phyloP scores from a whole-genome alignment of 352 stramenopile genomes.

The Halophytophthora batemanensis region DNA sequence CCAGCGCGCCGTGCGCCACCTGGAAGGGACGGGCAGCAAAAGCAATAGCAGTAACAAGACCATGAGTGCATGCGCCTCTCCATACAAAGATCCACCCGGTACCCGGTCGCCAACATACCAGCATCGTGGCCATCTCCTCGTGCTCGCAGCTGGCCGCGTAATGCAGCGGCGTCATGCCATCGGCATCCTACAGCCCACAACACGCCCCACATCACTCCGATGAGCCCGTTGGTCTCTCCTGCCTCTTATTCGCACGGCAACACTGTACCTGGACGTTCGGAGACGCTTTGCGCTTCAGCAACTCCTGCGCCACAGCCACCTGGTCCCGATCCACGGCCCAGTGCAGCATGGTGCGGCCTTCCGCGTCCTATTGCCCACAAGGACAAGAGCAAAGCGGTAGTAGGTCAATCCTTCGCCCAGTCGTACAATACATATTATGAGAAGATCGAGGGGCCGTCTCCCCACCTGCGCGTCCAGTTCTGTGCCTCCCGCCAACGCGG shows the following conservation, averaged over 20 bases:
- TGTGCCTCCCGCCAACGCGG: slow-evolving; percentile 35
- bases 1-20: slow-evolving; percentile 58
- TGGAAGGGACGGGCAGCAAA: no score
- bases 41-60: slow-evolving; percentile 1
- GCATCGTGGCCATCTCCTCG: slow-evolving; percentile 56
- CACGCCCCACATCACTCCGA: slow-evolving; percentile 1
- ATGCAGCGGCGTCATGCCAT: slow-evolving; percentile 80
- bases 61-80: no score
- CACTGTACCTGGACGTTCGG: slow-evolving; percentile 52
- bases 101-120: slow-evolving; percentile 34
- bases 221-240: slow-evolving; percentile 1
- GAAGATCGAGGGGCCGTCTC: not conserved
- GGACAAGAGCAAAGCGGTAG: not conserved
- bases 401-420: not conserved
- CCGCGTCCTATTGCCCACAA: slow-evolving; percentile 42
- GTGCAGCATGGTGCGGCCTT: slow-evolving; percentile 80
- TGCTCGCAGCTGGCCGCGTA: slow-evolving; percentile 76
- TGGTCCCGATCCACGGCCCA: slow-evolving; percentile 77
- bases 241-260: not conserved
- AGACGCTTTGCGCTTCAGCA: slow-evolving; percentile 50
- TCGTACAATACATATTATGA: no score
- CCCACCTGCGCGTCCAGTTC: slow-evolving; percentile 46
- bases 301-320: slow-evolving; percentile 39
- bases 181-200: slow-evolving; percentile 42
- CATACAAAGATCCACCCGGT: no score